phyloP scores from a whole-genome alignment of 2,329 filamentous ascomycete genomes.

The Aspergillus pseudoglaucus region DNA sequence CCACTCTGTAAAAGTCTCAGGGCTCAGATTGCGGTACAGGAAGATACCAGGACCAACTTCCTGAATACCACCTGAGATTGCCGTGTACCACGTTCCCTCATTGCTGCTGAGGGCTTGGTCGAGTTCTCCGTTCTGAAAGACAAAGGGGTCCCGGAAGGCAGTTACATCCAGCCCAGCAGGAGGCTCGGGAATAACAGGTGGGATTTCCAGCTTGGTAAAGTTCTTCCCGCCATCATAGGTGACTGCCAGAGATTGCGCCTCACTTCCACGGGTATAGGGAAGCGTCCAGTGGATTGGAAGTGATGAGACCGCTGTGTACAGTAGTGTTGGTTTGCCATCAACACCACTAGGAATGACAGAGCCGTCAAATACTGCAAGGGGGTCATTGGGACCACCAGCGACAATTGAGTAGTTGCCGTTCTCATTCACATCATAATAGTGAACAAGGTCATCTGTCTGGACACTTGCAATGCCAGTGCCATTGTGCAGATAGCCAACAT shows the following conservation, averaged over 20 bases:
- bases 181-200: constrained; percentile 37
- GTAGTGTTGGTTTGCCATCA: constrained; percentile 40
- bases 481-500: constrained; percentile 14
- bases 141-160: constrained; percentile 15
- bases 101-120: constrained; percentile 6
- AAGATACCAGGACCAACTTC: constrained; percentile 10
- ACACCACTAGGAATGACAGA: constrained; percentile 13
- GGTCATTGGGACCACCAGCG: constrained; percentile 12
- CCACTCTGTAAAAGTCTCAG: constrained; percentile 11
- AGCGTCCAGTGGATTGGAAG: constrained; percentile 42
- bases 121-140: constrained; percentile 10
- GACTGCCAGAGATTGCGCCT: constrained; percentile 41
- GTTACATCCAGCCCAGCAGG: constrained; percentile 13
- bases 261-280: constrained; percentile 40
- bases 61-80: constrained; percentile 14
- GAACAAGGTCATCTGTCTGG: constrained; percentile 11
- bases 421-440: constrained; percentile 10
- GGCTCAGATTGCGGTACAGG: constrained; percentile 12
- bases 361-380: constrained; percentile 13
- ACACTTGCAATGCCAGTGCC: constrained; percentile 8
- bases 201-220: constrained; percentile 42
- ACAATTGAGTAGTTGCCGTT: constrained; percentile 8
- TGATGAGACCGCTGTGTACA: constrained; percentile 44
- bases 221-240: constrained; percentile 42
- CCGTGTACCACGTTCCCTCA: constrained; percentile 12